phyloP scores from a whole-genome alignment of 2,329 filamentous ascomycete genomes.

The Rhynchosporium graminicola region DNA sequence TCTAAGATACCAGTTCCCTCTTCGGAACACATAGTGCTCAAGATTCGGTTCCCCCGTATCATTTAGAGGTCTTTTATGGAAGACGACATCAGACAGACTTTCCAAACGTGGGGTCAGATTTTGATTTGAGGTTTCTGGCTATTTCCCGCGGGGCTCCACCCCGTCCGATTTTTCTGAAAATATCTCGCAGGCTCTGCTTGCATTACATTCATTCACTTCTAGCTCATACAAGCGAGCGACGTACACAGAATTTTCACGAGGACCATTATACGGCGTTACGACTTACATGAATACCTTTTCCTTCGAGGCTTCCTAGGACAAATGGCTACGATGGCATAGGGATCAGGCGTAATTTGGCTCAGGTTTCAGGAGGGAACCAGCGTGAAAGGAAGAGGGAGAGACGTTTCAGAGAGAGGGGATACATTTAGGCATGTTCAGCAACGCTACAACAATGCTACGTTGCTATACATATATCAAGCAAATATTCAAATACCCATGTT shows the following conservation, averaged over 20 bases:
- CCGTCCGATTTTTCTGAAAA: conserved; percentile 16
- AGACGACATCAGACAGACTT: conserved; percentile 20
- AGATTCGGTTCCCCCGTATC: conserved; percentile 20
- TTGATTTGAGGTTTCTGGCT: conserved; percentile 3
- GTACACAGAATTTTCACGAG: conserved; percentile 23
- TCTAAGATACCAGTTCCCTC: conserved; percentile 37
- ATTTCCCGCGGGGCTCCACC: conserved; percentile 7
- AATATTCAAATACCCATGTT: not conserved
- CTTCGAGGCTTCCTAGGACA: conserved; percentile 1
- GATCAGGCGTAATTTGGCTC: conserved; percentile 17
- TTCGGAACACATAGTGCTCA: conserved; percentile 28
- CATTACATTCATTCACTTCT: conserved; percentile 24
- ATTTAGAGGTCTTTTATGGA: conserved; percentile 26
- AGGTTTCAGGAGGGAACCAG: conserved; percentile 3
- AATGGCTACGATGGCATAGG: not conserved
- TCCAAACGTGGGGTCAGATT: conserved; percentile 9
- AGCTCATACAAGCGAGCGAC: conserved; percentile 17
- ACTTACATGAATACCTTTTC: conserved; percentile 25
- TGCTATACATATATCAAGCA: not conserved
- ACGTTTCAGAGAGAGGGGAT: not conserved
- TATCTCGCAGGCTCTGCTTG: conserved; percentile 18
- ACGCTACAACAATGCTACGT: conserved; percentile 10
- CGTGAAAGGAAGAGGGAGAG: not conserved
- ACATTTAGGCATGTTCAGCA: conserved; percentile 4
- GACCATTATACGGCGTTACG: conserved; percentile 24